Base-by-base conservation (phyloP, 208 protist species). In the Naegleria gruberi region DNA sequence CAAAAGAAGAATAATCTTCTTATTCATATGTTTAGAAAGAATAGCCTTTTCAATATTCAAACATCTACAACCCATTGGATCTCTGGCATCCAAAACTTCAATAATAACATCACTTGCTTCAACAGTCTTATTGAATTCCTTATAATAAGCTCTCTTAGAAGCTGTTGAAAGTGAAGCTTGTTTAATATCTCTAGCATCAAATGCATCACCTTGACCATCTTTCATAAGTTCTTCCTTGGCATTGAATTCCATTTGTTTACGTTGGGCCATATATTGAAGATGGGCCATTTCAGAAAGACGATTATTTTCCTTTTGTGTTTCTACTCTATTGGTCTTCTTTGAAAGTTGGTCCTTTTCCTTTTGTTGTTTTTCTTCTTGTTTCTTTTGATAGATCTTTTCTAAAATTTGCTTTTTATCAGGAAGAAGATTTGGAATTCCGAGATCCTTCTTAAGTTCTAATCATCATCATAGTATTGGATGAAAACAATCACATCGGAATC, bases 31-130 rank as follows among this genome's bases (percentile, higher is more conserved):
- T 57, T 93, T 87, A 26, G 95, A 96, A 26, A 96, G 92, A 65
- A 99, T 98, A 51, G 92, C 94, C 81, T 96, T 93, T 94, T 99
- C 98, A 8, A 99, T 92, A 47, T 97, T 92, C 0, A 91, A 93
- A 34, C 97, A 97, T 19, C 98, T 95, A 94, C 97, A 99, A 43
- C 98, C 98, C 4, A 99, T 92, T 44, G 98, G 98, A 92, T 99
- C 98, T 85, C 98, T 94, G 0, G 98, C 98, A 92, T 99, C 98
- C 2, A 99, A 92, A 37, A 99, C 97, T 92, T 99, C 96, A 7
- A 99, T 92, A 46, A 99, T 95, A n/a, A 99, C 97, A 92, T 99
- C 98, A 86, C 94, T 95, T 83, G 91, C 95, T 90, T 98, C 96
- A 1, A 98, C 95, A 19, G 98, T 97, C 74, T 95, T 94, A 40